Percentiles rank a stretch among this genome's conserved stretches.
phyloP scores from a whole-genome alignment of 2,329 filamentous ascomycete genomes.

The Aplosporella prunicola region DNA sequence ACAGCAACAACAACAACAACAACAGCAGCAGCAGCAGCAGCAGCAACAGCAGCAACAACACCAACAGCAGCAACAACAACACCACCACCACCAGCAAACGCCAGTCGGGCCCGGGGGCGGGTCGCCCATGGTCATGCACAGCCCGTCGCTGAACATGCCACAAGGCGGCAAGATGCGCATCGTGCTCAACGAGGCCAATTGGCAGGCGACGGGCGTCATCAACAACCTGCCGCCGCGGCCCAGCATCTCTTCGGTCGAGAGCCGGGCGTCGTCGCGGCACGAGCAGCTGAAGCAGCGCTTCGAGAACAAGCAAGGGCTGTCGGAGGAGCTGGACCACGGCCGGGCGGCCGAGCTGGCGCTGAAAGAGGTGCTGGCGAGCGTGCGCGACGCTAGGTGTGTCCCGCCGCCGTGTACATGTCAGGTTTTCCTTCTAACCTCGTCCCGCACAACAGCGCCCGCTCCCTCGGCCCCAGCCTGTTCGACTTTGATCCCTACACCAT shows the following conservation, averaged over 20 bases:
- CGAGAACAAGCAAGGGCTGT: slow-evolving; percentile 53
- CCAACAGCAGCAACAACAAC: slow-evolving; percentile 14
- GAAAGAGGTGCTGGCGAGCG: slow-evolving; percentile 69
- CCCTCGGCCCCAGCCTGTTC: slow-evolving; percentile 41
- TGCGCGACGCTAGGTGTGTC: slow-evolving; percentile 68
- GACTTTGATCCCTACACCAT: slow-evolving; percentile 80
- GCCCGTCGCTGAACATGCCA: slow-evolving; percentile 18
- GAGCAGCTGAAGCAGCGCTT: slow-evolving; percentile 46
- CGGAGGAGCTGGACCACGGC: slow-evolving; percentile 68
- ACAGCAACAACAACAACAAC: slow-evolving; percentile 1
- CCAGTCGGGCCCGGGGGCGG: slow-evolving; percentile 18
- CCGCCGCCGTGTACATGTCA: background rate
- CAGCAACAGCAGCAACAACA: slow-evolving; percentile 12
- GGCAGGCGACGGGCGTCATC: slow-evolving; percentile 70
- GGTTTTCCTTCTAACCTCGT: background rate
- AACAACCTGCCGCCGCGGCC: slow-evolving; percentile 52
- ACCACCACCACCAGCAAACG: slow-evolving; percentile 20
- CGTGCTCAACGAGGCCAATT: slow-evolving; percentile 54
- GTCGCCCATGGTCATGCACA: slow-evolving; percentile 20
- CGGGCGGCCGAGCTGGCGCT: slow-evolving; percentile 77
- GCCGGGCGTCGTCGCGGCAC: slow-evolving; percentile 18
- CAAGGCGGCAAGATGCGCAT: slow-evolving; percentile 32
- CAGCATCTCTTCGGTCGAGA: slow-evolving; percentile 19
- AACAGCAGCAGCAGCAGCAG: slow-evolving; percentile 19
- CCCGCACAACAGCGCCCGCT: slow-evolving; percentile 23